Base-by-base conservation (phyloP, 768 basidiomycete genomes). In the Serpula lacrymans region DNA sequence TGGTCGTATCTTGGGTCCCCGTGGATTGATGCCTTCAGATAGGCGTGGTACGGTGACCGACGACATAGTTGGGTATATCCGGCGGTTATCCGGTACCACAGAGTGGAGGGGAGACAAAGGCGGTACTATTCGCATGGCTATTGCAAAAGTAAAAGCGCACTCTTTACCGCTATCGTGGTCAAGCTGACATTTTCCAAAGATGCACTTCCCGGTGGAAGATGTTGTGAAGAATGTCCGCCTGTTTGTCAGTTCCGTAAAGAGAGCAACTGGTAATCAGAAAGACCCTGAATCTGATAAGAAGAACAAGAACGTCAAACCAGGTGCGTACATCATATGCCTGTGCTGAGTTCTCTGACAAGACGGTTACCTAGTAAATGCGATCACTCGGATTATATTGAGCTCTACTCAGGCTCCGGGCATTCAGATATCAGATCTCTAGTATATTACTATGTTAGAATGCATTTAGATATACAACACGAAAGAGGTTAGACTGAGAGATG, bases 11-110 rank as follows among this genome's bases (percentile, higher is more conserved):
- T 69, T 88, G 64, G 81, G 95, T 52, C 94, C 92, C 29, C 80
- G 89, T 38, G 95, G 95, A 41, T 67, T 98, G 32, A 96, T 99
- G 94, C 96, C 96, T 9, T 87, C 88, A 6, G 89, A 86, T 47
- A 82, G 93, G 60, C 77, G 93, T 42, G 96, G 96, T 4, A 94
- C 94, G 1, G 95, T 98, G 14, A 89, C 90, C 2, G 88, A 92
- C 36, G 90, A 97, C 45, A 72, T 97, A 29, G 82, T 74, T 11
- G 81, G 80, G 10, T 94, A 87, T 48, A 81, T 99, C 42, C 74
- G 78, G 51, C 78, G 79, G 35, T 75, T 95, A 25, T 77, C 80
- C 41, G 90, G 88, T 10, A 82, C 84, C 4, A 80, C 84, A 33
- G 93, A 97, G 57, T 99, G 95, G 92, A 89, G 83, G 63, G 90